Evolutionary conservation across 495 filamentous ascomycete species (phyloP).

Genomic region (Lasiosphaeria miniovina): DNA sequence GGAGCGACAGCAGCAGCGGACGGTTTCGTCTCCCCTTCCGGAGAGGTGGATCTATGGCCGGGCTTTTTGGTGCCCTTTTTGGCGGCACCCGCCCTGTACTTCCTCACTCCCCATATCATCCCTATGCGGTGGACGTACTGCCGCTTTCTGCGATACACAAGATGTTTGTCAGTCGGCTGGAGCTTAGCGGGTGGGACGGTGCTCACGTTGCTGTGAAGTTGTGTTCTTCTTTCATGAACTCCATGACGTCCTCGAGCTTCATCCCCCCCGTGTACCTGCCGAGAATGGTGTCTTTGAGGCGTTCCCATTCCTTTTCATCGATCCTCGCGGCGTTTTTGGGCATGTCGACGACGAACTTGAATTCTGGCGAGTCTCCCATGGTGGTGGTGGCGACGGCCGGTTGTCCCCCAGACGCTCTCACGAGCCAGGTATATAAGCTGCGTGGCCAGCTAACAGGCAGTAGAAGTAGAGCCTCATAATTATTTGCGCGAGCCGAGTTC

Average conservation of each 20-base stretch:
- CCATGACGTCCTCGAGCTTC: constrained; percentile 15
- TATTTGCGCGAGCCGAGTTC: background rate
- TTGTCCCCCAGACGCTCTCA: too few species aligned
- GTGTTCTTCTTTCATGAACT: constrained; percentile 22
- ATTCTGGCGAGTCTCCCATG: background rate
- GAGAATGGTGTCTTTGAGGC: constrained; percentile 10
- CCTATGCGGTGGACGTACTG: constrained; percentile 21
- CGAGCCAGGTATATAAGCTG: too few species aligned
- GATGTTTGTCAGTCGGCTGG: background rate
- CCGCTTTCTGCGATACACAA: constrained; percentile 11
- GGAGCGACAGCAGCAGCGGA: background rate
- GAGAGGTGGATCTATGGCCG: background rate
- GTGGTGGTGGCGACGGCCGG: too few species aligned
- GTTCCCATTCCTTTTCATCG: constrained; percentile 11
- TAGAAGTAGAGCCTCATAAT: background rate
- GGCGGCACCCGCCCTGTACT: constrained; percentile 17
- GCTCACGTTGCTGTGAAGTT: constrained; percentile 30
- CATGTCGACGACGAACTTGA: constrained; percentile 4
- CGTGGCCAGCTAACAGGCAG: too few species aligned
- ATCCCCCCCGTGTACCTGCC: constrained; percentile 11
- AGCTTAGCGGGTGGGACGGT: background rate
- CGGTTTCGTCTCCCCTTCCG: background rate
- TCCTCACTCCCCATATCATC: constrained; percentile 16
- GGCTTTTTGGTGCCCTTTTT: background rate
- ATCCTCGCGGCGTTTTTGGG: constrained; percentile 10